phyloP scores from a whole-genome alignment of 2,329 filamentous ascomycete species.

The Cadophora gregata region DNA sequence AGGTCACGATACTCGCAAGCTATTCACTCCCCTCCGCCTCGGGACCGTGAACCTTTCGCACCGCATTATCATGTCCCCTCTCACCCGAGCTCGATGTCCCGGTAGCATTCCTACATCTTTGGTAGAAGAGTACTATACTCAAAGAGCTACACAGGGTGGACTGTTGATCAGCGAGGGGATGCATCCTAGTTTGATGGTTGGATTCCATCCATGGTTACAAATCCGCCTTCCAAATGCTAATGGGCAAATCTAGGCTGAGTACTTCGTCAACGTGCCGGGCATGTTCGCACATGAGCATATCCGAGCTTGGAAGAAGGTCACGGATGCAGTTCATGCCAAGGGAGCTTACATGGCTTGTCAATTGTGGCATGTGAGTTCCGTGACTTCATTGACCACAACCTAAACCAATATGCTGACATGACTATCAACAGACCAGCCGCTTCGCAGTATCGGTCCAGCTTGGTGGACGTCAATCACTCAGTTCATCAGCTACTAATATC shows the following conservation, averaged over 20 bases:
- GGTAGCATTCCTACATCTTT: constrained; percentile 54
- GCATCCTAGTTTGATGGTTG: constrained; percentile 56
- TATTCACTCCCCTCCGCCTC: constrained; percentile 51
- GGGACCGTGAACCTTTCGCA: constrained; percentile 50
- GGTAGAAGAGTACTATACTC: constrained; percentile 56
- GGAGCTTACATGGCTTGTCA: constrained; percentile 65
- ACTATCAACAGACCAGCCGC: constrained; percentile 32
- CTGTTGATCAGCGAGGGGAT: constrained; percentile 65
- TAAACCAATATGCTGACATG: neutral
- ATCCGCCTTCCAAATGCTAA: neutral
- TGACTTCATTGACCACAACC: too few relatives aligned
- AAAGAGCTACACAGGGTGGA: constrained; percentile 59
- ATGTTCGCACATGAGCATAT: constrained; percentile 63
- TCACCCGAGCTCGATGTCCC: constrained; percentile 52
- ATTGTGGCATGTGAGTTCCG: constrained; percentile 62
- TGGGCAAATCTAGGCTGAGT: constrained; percentile 45
- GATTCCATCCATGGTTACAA: constrained; percentile 51
- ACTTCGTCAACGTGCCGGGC: constrained; percentile 59
- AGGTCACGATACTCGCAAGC: constrained; percentile 21
- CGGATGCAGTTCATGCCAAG: constrained; percentile 67
- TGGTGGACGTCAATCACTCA: constrained; percentile 41
- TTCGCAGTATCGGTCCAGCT: constrained; percentile 40
- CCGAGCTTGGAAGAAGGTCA: constrained; percentile 64
- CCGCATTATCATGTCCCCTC: constrained; percentile 56
- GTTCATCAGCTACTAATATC: constrained; percentile 38